phyloP scores from a whole-genome alignment of 192 early-diverging fungal genomes.

The Entrophospora sp. region DNA sequence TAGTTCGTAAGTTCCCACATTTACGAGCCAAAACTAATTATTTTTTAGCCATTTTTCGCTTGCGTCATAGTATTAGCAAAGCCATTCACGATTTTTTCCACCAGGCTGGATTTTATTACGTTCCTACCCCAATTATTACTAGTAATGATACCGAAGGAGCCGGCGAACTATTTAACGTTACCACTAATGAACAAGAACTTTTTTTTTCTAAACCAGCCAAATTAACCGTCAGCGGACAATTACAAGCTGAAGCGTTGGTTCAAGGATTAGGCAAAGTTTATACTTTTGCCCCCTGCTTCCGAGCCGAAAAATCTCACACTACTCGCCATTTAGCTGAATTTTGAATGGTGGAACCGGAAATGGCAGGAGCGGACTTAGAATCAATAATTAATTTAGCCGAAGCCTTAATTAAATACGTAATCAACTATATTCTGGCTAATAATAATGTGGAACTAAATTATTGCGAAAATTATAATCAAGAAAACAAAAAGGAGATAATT shows the following conservation, averaged over 20 bases:
- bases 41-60: not conserved
- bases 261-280: conserved; percentile 14
- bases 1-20: conserved; percentile 3
- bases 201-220: conserved; percentile 3
- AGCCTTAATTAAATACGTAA: conserved; percentile 48
- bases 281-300: conserved; percentile 8
- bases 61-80: not conserved
- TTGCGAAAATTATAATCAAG: too few species aligned
- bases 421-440: conserved; percentile 43
- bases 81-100: conserved; percentile 10
- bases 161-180: conserved; percentile 2
- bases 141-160: conserved; percentile 7
- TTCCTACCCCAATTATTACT: conserved; percentile 2
- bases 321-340: conserved; percentile 37
- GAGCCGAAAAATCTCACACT: conserved; percentile 11
- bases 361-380: conserved; percentile 55
- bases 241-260: conserved; percentile 3
- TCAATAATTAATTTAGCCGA: conserved; percentile 65
- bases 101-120: conserved; percentile 1
- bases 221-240: conserved; percentile 11
- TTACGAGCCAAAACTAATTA: conserved; percentile 18
- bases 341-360: conserved; percentile 91
- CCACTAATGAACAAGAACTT: not conserved
- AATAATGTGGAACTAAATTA: too few species aligned
- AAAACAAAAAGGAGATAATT: too few species aligned